Percentiles rank a stretch among this genome's conserved stretches.
phyloP scores from a whole-genome alignment of 805 yeast species.

The Candida anglica region DNA sequence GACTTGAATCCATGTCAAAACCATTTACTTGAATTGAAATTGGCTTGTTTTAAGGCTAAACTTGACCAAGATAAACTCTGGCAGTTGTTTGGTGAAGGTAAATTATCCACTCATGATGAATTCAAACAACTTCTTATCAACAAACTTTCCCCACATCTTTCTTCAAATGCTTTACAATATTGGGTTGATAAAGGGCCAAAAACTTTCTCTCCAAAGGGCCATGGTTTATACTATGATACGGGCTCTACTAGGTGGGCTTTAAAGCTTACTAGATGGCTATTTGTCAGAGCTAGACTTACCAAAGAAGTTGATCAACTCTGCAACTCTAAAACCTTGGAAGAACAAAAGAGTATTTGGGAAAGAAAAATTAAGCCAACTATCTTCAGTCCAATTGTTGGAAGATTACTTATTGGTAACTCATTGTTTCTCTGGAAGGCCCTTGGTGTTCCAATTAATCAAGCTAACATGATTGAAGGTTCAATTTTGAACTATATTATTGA shows the following conservation, averaged over 20 bases:
- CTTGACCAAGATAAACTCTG: conserved; percentile 59
- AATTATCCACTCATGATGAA: conserved; percentile 47
- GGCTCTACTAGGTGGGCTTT: conserved; percentile 88
- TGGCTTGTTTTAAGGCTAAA: conserved; percentile 58
- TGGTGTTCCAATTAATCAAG: conserved; percentile 87
- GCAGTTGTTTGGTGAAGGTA: conserved; percentile 76
- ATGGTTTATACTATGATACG: conserved; percentile 66
- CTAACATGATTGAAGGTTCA: conserved; percentile 72
- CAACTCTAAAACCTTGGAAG: conserved; percentile 50
- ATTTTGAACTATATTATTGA: conserved; percentile 69
- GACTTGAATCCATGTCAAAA: conserved; percentile 83
- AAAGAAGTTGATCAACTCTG: conserved; percentile 54
- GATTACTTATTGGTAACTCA: conserved; percentile 72
- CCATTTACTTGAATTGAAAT: conserved; percentile 72
- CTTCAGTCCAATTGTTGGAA: conserved; percentile 66
- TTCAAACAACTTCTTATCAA: conserved; percentile 42
- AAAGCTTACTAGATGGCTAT: conserved; percentile 59
- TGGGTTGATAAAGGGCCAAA: conserved; percentile 65
- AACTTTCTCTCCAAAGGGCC: conserved; percentile 51
- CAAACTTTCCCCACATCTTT: conserved; percentile 63
- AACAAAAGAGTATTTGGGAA: conserved; percentile 66
- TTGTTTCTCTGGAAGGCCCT: conserved; percentile 84
- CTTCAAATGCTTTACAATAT: conserved; percentile 77
- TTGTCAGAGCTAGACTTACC: conserved; percentile 51
- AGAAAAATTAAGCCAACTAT: conserved; percentile 61